Evolutionary conservation across 177 flowering plant species (phyloP).

Genomic region (Vitis hybrid): DNA sequence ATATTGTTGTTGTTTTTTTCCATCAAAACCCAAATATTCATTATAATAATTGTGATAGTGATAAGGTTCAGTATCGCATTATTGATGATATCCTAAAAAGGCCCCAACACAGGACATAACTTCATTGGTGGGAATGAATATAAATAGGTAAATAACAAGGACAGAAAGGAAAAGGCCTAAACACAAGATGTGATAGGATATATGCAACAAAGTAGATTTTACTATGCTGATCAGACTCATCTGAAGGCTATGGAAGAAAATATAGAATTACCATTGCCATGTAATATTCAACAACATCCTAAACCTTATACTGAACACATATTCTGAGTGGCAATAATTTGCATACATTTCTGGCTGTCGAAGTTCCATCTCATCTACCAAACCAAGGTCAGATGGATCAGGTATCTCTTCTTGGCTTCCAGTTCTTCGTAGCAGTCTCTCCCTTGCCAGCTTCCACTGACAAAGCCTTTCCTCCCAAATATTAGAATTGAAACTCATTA

Average conservation of each 20-base stretch:
- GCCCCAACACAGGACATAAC: not conserved
- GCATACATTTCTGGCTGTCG: slow-evolving; percentile 19
- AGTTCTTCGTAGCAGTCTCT: slow-evolving; percentile 5
- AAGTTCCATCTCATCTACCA: slow-evolving; percentile 15
- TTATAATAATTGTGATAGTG: not conserved
- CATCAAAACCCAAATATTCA: no score
- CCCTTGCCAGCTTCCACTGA: slow-evolving; percentile 23
- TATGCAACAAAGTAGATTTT: not conserved
- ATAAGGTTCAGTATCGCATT: not conserved
- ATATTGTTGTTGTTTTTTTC: not conserved
- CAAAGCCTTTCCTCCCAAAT: slow-evolving; percentile 23
- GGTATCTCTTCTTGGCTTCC: slow-evolving; percentile 11
- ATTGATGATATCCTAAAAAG: not conserved
- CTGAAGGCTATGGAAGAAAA: not conserved
- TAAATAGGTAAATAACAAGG: not conserved
- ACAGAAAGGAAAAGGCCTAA: not conserved
- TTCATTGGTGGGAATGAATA: not conserved
- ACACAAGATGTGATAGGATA: not conserved
- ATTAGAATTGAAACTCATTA: slow-evolving; percentile 18
- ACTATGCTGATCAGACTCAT: not conserved
- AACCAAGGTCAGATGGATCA: slow-evolving; percentile 6
- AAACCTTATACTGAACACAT: not conserved
- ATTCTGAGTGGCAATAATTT: not conserved
- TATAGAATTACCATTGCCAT: not conserved
- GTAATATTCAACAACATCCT: not conserved